These are phyloP conservation scores for Arctostaphylos glauca DNA, from an alignment of 148 eudicot genomes.

Conservation along the genomic window DNA sequence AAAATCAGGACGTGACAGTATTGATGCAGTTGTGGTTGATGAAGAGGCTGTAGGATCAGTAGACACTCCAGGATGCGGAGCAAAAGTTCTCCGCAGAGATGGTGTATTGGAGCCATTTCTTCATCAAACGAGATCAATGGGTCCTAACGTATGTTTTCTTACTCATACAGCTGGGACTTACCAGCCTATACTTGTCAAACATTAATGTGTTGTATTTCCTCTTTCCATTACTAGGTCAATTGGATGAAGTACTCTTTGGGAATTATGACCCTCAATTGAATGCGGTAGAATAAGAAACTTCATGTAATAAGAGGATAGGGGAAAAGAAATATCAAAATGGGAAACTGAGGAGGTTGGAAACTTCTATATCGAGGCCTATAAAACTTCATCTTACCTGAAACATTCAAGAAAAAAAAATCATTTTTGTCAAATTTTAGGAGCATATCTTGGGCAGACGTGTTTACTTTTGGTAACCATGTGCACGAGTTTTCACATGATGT, in stretches of 20 bases:
- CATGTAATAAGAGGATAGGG: background rate
- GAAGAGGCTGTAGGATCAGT: conserved; percentile 49
- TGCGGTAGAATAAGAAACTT: background rate
- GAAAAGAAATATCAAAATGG: background rate
- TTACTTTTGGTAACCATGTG: background rate
- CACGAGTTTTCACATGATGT: background rate
- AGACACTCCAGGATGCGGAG: conserved; percentile 43
- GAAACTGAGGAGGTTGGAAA: background rate
- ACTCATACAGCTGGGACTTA: background rate
- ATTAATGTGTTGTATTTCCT: background rate
- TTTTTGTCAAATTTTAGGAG: background rate
- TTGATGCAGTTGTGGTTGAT: conserved; percentile 45
- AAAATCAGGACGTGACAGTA: conserved; percentile 22
- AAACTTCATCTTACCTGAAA: background rate
- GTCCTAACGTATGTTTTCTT: conserved; percentile 32
- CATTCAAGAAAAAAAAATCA: background rate
- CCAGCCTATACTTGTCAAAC: background rate
- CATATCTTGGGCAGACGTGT: background rate
- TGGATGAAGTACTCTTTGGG: background rate
- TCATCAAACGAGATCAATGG: conserved; percentile 27
- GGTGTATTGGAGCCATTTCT: conserved; percentile 38
- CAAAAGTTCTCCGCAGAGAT: conserved; percentile 43
- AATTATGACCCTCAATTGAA: background rate
- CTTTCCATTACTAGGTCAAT: background rate
- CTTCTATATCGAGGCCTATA: background rate